Conservation (phyloP, 2,329 filamentous ascomycete genomes). For the Colletotrichum gigasporum region DNA sequence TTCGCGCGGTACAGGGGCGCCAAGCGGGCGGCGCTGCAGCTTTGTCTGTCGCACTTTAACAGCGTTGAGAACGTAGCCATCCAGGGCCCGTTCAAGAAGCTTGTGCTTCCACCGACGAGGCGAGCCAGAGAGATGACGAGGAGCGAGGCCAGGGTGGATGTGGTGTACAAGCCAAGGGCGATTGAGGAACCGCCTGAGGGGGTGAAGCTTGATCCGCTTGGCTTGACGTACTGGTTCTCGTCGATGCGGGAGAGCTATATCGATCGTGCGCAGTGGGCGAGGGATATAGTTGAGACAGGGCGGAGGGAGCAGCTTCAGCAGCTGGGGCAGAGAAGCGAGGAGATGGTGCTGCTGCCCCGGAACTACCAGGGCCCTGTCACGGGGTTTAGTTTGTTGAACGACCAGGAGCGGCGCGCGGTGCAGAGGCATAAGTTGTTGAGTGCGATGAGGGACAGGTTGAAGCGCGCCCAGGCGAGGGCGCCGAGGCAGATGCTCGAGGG, state of each 20-base stretch:
- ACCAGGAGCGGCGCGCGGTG: slow-evolving; percentile 40
- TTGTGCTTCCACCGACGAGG: slow-evolving; percentile 46
- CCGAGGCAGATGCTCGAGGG: slow-evolving; percentile 40
- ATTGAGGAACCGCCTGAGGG: slow-evolving; percentile 14
- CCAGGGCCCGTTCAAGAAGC: slow-evolving; percentile 46
- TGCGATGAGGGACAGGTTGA: slow-evolving; percentile 36
- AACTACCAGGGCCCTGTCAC: slow-evolving; percentile 43
- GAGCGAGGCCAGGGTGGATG: background rate
- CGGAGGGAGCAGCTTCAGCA: slow-evolving; percentile 32
- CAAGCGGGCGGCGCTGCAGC: slow-evolving; percentile 56
- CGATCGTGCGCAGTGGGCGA: slow-evolving; percentile 35
- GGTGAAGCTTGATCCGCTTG: slow-evolving; percentile 40
- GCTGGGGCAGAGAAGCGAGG: background rate
- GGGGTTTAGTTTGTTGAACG: slow-evolving; percentile 33
- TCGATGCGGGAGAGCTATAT: slow-evolving; percentile 36
- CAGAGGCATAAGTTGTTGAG: slow-evolving; percentile 35
- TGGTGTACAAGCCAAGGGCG: slow-evolving; percentile 28
- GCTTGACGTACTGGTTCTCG: slow-evolving; percentile 41
- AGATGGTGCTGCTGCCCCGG: slow-evolving; percentile 36
- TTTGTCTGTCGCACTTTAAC: slow-evolving; percentile 48
- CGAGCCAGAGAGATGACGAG: slow-evolving; percentile 33
- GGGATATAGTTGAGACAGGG: slow-evolving; percentile 37
- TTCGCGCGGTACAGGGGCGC: slow-evolving; percentile 51
- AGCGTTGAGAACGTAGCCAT: slow-evolving; percentile 47
- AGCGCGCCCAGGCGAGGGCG: slow-evolving; percentile 33